Conservation (phyloP, 176 grass and related monocot species). For the Miscanthus lutarioriparius region DNA sequence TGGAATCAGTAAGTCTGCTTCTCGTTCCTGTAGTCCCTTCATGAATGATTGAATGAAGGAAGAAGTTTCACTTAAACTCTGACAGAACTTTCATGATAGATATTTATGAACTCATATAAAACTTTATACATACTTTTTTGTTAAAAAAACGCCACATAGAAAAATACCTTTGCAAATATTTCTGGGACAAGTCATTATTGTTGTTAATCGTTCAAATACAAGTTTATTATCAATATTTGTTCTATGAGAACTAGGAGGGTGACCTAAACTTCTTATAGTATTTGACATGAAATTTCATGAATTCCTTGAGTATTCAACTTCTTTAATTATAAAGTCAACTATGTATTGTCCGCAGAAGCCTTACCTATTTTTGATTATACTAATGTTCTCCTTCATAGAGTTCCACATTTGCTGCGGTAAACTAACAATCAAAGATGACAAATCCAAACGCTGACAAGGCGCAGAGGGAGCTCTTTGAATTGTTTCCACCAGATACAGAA, state of each 20-base stretch:
- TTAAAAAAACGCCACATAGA: too few relatives aligned
- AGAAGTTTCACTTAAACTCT: too few relatives aligned
- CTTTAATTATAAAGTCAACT: not conserved
- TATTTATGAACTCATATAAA: too few relatives aligned
- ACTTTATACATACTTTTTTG: too few relatives aligned
- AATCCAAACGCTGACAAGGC: conserved; percentile 29
- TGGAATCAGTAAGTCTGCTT: too few relatives aligned
- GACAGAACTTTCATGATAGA: too few relatives aligned
- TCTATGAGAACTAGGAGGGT: not conserved
- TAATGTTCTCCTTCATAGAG: conserved; percentile 57
- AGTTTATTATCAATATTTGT: not conserved
- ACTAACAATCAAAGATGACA: conserved; percentile 42
- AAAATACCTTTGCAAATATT: too few relatives aligned
- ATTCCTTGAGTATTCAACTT: not conserved
- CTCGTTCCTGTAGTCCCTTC: too few relatives aligned
- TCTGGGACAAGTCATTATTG: too few relatives aligned
- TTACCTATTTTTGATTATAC: conserved; percentile 57
- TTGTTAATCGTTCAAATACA: not conserved
- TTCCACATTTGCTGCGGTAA: conserved; percentile 50
- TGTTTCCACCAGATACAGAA: conserved; percentile 58
- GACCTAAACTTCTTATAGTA: not conserved
- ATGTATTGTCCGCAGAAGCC: not conserved
- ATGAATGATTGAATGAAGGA: too few relatives aligned
- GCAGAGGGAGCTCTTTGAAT: conserved; percentile 40
- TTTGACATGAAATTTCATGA: not conserved